A percentile compares a stretch with the other conserved stretches of the same genome.
Evolutionary conservation across 768 basidiomycete species (phyloP).

Genomic region (Boletus rex-veris): DNA sequence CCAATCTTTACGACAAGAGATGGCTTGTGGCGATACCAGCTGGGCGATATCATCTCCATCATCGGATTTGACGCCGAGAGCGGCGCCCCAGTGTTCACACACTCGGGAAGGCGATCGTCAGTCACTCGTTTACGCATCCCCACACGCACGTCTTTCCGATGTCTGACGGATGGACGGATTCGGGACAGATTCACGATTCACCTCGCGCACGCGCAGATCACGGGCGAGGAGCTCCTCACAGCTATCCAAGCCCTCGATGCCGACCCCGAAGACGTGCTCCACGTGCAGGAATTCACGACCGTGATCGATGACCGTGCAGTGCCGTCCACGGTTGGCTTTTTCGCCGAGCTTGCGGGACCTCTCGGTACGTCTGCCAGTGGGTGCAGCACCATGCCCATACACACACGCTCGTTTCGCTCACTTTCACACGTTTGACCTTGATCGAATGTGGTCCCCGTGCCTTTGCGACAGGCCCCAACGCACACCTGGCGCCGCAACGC

Average conservation of each 20-base stretch:
- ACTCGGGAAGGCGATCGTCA: constrained; percentile 15
- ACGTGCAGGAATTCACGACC: constrained; percentile 16
- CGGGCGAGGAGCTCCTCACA: constrained; percentile 9
- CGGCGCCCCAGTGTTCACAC: constrained; percentile 11
- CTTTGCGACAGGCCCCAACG: constrained; percentile 4
- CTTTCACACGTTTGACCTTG: background rate
- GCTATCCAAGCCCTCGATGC: background rate
- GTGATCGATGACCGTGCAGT: constrained; percentile 11
- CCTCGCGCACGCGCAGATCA: constrained; percentile 1
- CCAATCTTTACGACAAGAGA: constrained; percentile 20
- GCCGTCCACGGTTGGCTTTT: constrained; percentile 9
- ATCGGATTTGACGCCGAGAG: constrained; percentile 14
- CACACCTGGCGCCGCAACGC: background rate
- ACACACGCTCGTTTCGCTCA: background rate
- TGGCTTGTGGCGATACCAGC: constrained; percentile 24
- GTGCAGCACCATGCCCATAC: too few species aligned
- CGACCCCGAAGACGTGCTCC: constrained; percentile 1
- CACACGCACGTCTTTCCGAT: background rate
- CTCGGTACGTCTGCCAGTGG: constrained; percentile 12
- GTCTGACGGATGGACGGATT: too few species aligned
- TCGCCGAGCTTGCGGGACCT: constrained; percentile 10
- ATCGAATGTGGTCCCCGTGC: too few species aligned
- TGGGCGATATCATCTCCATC: constrained; percentile 19
- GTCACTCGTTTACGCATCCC: background rate
- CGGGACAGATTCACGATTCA: constrained; percentile 7